phyloP scores from a whole-genome alignment of 768 basidiomycete genomes.

The Cystobasidium ongulense region DNA sequence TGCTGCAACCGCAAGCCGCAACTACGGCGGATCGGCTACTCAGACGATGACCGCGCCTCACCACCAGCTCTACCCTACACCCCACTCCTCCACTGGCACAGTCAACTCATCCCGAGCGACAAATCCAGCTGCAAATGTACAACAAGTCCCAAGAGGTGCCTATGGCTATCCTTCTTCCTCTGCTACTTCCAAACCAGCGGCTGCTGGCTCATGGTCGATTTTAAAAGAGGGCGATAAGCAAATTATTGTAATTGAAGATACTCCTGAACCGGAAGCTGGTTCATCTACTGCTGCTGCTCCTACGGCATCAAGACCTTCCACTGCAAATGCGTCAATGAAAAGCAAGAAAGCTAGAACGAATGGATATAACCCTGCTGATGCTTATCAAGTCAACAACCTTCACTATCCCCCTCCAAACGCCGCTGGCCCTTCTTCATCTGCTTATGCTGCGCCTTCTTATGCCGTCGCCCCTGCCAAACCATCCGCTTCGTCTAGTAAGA shows the following conservation, averaged over 20 bases:
- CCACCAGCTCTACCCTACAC: background rate
- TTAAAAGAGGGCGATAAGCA: constrained; percentile 42
- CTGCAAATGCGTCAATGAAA: background rate
- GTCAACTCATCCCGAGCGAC: background rate
- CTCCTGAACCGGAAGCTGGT: constrained; percentile 56
- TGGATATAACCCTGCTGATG: constrained; percentile 5
- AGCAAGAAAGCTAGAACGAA: background rate
- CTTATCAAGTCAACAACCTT: constrained; percentile 2
- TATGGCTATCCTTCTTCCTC: background rate
- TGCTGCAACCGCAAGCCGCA: constrained; percentile 12
- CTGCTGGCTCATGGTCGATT: constrained; percentile 22
- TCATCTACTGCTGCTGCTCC: background rate
- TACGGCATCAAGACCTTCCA: background rate
- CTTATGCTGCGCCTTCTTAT: background rate
- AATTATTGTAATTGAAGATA: constrained; percentile 88
- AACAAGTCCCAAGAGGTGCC: background rate
- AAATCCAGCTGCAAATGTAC: background rate
- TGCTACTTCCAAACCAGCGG: background rate
- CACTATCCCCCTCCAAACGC: background rate
- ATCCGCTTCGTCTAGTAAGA: background rate
- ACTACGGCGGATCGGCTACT: background rate
- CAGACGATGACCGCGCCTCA: constrained; percentile 3
- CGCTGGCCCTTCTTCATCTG: background rate
- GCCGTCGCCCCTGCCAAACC: background rate
- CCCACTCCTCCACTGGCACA: background rate